Base-by-base conservation (phyloP, 129 eudicot genomes). In the Chrysanthemum makinoi region DNA sequence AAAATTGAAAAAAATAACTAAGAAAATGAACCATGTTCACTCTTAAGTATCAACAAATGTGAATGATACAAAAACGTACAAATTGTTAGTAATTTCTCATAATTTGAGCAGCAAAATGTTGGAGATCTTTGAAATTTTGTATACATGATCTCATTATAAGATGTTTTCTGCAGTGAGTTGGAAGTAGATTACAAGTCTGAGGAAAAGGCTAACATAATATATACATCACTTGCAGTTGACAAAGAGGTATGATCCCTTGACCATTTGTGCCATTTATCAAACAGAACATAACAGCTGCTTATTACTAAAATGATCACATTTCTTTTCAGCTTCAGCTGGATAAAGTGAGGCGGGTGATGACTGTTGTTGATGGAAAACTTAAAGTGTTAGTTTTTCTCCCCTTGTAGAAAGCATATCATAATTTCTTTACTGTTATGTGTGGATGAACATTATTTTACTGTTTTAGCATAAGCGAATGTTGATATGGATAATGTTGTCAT, bases 261-360 rank as follows among this genome's bases (percentile, higher is more conserved):
- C 51, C 18, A 20, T 53, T 9, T 62, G 0, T 61, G 22, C 1
- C 24, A 54, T 33, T 66, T 33, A 11, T 5, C 6, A 18, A 26
- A 52, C 39, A 61, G 35, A 2, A 2, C 24, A 28, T 56, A 39
- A 57, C 43, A 16, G 49, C 35, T 61, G 50, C 51, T 44, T 52
- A 24, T n/a, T 57, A 43, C 0, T 43, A 9, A 47, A 3, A 24
- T 39, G n/a, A 16, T 19, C 50, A 72, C 6, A n/a, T 72, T 15
- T 10, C 46, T 44, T 22, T 43, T 74, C 95, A 87, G 95, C 81
- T 87, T 82, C 95, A 87, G 67, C 95, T 89, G 3, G 91, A 87
- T 54, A 91, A 91, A 62, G 95, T 87, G 73, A 85, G 73, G 80
- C 82, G 97, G 63, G 62, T 62, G 18, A 91, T 85, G 89, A 70